Evolutionary conservation across 176 grass and related monocot species (phyloP).

Genomic region (Oryza officinalis): DNA sequence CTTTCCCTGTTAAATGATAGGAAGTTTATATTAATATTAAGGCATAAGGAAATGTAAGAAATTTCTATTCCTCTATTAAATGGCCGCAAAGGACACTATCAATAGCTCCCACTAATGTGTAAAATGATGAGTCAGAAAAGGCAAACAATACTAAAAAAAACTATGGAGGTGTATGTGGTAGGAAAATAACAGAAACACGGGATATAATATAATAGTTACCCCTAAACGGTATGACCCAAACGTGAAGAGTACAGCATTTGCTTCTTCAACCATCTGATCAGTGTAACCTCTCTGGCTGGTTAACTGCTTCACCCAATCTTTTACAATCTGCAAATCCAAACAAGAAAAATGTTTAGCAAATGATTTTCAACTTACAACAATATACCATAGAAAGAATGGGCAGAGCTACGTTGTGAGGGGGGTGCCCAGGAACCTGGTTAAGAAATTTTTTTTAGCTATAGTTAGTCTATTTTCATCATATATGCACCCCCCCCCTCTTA

Average conservation of each 20-base stretch:
- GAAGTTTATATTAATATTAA: not conserved
- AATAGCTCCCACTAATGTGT: not conserved
- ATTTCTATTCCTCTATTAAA: not conserved
- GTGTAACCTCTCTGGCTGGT: conserved; percentile 87
- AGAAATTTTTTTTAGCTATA: too few relatives aligned
- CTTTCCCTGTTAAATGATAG: not conserved
- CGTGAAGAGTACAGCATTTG: conserved; percentile 92
- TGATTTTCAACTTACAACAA: not conserved
- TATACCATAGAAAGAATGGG: not conserved
- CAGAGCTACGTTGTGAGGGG: too few relatives aligned
- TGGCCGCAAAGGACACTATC: not conserved
- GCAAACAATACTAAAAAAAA: not conserved
- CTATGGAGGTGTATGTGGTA: not conserved
- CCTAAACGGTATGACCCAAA: conserved; percentile 93
- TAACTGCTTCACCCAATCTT: conserved; percentile 87
- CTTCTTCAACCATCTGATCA: conserved; percentile 91
- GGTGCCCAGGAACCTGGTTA: too few relatives aligned
- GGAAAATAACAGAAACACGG: not conserved
- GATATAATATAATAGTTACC: conserved; percentile 44
- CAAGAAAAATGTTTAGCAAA: not conserved
- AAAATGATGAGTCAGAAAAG: not conserved
- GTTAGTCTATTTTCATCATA: too few relatives aligned
- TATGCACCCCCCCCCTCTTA: too few relatives aligned
- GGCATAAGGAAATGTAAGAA: not conserved
- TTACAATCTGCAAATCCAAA: conserved; percentile 57